A percentile compares a stretch with the other conserved stretches of the same genome.
These are phyloP conservation scores for Podospora australis DNA, from an alignment of 495 filamentous ascomycete genomes.

Conservation along the genomic window DNA sequence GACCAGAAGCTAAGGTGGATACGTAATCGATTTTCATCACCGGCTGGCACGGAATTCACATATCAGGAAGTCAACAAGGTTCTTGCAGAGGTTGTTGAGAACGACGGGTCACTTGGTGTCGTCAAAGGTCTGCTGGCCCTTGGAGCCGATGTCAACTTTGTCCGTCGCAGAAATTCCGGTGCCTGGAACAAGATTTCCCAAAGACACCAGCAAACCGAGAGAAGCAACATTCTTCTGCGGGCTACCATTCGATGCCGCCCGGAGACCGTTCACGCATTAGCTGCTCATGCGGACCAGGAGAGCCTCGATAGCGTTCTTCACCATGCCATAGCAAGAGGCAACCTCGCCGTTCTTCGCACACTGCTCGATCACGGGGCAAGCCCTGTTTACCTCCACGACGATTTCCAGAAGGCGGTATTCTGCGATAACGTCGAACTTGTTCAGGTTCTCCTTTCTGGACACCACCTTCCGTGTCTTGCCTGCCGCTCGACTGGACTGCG, in stretches of 20 bases:
- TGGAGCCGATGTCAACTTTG: conserved; percentile 29
- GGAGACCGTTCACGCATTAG: conserved; percentile 22
- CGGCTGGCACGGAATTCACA: conserved; percentile 15
- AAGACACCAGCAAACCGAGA: conserved; percentile 12
- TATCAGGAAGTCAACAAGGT: conserved; percentile 27
- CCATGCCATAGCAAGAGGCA: conserved; percentile 20
- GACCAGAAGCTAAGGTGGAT: conserved; percentile 16
- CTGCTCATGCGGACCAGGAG: conserved; percentile 25
- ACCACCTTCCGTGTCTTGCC: conserved; percentile 22
- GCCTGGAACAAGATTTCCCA: conserved; percentile 19
- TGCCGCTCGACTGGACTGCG: conserved; percentile 25
- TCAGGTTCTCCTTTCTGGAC: conserved; percentile 19
- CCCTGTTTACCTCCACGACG: conserved; percentile 23
- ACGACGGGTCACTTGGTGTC: conserved; percentile 21
- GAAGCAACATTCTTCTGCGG: conserved; percentile 22
- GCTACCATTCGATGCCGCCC: conserved; percentile 20
- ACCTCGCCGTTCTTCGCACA: conserved; percentile 19
- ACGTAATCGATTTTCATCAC: conserved; percentile 10
- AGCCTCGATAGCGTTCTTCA: conserved; percentile 27
- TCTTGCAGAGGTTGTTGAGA: conserved; percentile 21
- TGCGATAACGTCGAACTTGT: conserved; percentile 17
- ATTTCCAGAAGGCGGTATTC: conserved; percentile 23
- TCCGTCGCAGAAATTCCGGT: conserved; percentile 12
- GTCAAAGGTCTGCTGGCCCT: conserved; percentile 23
- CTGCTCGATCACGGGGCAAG: conserved; percentile 26